phyloP scores from a whole-genome alignment of 108 stramenopile genomes.

The Cyclostephanos invisitatus region DNA sequence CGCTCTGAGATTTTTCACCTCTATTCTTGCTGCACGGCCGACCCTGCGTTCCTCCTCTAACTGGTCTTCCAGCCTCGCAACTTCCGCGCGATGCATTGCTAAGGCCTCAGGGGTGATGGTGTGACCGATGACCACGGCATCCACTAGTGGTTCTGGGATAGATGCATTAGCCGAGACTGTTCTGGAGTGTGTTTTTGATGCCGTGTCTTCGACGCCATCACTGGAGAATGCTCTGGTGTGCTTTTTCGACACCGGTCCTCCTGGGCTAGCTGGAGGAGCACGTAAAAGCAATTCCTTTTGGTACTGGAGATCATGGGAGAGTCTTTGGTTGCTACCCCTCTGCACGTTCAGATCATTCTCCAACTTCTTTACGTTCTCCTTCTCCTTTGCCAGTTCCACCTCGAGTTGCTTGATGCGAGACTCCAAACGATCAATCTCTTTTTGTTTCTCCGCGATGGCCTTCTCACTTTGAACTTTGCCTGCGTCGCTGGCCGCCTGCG shows the following conservation, averaged over 20 bases:
- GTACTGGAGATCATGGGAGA: slow-evolving; percentile 33
- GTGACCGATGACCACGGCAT: slow-evolving; percentile 54
- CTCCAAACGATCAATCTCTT: slow-evolving; percentile 72
- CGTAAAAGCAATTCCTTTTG: slow-evolving; percentile 40
- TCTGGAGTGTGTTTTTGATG: slow-evolving; percentile 17
- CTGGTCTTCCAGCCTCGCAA: slow-evolving; percentile 73
- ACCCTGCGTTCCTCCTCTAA: slow-evolving; percentile 72
- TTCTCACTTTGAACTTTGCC: slow-evolving; percentile 59
- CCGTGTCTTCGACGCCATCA: slow-evolving; percentile 6
- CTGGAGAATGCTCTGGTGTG: slow-evolving; percentile 3
- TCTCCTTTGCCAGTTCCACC: slow-evolving; percentile 67
- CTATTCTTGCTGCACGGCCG: slow-evolving; percentile 74
- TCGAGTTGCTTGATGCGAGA: slow-evolving; percentile 78
- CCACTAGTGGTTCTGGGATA: slow-evolving; percentile 37
- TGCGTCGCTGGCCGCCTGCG: slow-evolving; percentile 74
- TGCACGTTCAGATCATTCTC: slow-evolving; percentile 62
- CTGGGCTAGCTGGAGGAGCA: slow-evolving; percentile 22
- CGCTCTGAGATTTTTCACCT: slow-evolving; percentile 80
- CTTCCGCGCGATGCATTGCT: slow-evolving; percentile 65
- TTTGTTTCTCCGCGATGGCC: slow-evolving; percentile 67
- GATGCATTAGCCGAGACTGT: slow-evolving; percentile 7
- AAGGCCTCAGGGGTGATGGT: slow-evolving; percentile 74
- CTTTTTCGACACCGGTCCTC: slow-evolving; percentile 13
- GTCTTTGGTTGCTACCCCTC: slow-evolving; percentile 44
- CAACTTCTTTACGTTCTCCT: slow-evolving; percentile 67